Conservation (phyloP, 495 filamentous ascomycete genomes). For the Thozetella sp. region DNA sequence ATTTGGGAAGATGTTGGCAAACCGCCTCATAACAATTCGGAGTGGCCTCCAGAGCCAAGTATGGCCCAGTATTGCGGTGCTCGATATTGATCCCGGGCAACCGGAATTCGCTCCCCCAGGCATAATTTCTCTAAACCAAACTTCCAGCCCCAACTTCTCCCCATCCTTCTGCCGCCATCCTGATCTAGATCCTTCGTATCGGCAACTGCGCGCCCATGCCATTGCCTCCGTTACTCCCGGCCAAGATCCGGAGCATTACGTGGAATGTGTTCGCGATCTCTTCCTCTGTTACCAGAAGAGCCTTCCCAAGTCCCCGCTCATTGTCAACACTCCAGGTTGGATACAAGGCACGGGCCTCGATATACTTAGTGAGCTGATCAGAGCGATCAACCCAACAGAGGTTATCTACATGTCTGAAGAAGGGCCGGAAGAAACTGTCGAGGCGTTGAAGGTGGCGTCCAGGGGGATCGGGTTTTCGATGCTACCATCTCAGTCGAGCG, state of each 20-base stretch:
- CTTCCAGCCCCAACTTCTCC: conserved; percentile 67
- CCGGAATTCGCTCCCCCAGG: conserved; percentile 82
- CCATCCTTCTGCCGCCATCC: conserved; percentile 75
- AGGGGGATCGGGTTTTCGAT: conserved; percentile 32
- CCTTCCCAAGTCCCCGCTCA: conserved; percentile 53
- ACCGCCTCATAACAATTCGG: conserved; percentile 64
- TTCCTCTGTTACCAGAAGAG: conserved; percentile 60
- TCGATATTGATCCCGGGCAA: conserved; percentile 85
- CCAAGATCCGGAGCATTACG: conserved; percentile 71
- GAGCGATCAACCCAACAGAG: conserved; percentile 48
- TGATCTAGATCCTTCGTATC: conserved; percentile 13
- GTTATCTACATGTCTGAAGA: conserved; percentile 77
- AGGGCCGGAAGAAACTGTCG: conserved; percentile 65
- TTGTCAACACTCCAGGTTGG: conserved; percentile 87
- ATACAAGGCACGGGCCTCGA: conserved; percentile 76
- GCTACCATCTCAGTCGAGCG: conserved; percentile 61
- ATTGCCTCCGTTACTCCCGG: conserved; percentile 72
- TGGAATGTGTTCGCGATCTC: conserved; percentile 68
- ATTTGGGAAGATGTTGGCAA: conserved; percentile 74
- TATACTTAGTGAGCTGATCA: conserved; percentile 65
- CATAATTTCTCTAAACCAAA: conserved; percentile 69
- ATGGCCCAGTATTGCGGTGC: conserved; percentile 53
- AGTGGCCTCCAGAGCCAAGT: conserved; percentile 19
- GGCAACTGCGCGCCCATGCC: conserved; percentile 62
- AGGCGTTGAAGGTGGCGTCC: conserved; percentile 49